Percentiles rank a stretch among this genome's conserved stretches.
phyloP scores from a whole-genome alignment of 306 rosid species.

The Inga leiocalycina region DNA sequence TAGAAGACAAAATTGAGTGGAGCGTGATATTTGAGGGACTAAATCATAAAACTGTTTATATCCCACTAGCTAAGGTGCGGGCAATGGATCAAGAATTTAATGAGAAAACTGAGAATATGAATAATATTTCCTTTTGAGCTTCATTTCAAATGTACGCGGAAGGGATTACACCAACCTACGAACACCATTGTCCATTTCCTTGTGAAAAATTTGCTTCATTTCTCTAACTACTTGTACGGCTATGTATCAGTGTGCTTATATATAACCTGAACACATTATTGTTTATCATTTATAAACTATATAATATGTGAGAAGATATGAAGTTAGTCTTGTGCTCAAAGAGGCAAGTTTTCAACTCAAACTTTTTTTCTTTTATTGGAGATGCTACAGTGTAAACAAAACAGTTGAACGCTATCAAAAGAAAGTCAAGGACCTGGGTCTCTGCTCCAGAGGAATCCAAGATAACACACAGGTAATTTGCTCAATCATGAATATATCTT shows the following conservation, averaged over 20 bases:
- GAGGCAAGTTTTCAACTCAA: conserved; percentile 13
- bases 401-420: conserved; percentile 78
- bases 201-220: conserved; percentile 22
- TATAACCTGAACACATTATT: background rate
- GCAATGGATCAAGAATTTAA: background rate
- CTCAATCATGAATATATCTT: background rate
- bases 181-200: background rate
- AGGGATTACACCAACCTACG: background rate
- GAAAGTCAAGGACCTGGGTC: conserved; percentile 54
- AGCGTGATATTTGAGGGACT: background rate
- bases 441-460: conserved; percentile 30
- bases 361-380: conserved; percentile 29
- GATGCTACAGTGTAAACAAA: conserved; percentile 66
- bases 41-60: background rate
- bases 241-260: background rate
- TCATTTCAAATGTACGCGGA: background rate
- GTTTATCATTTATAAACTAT: background rate
- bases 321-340: background rate
- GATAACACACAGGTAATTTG: conserved; percentile 60
- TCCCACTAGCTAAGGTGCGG: background rate
- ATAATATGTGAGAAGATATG: background rate
- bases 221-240: background rate
- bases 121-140: background rate
- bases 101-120: background rate
- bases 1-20: background rate